These are phyloP conservation scores for Penium margaritaceum DNA, from an alignment of 139 green algal species.

Conservation along the genomic window DNA sequence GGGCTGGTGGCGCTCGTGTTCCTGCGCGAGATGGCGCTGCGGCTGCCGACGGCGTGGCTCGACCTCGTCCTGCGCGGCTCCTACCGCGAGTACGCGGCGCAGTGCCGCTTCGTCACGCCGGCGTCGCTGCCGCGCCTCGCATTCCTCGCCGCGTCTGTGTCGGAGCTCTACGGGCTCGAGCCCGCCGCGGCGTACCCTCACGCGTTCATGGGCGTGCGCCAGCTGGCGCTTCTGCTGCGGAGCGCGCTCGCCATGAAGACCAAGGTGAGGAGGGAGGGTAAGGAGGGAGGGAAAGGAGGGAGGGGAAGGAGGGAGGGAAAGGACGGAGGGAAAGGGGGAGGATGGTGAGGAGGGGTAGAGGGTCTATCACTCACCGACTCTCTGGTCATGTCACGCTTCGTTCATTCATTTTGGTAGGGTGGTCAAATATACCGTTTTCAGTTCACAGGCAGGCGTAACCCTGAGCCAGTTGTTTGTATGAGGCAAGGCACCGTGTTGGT, in stretches of 20 bases:
- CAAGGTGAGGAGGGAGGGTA: slow-evolving; percentile 38
- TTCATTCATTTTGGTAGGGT: too few relatives aligned
- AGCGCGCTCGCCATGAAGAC: slow-evolving; percentile 71
- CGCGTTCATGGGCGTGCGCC: slow-evolving; percentile 61
- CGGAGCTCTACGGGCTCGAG: slow-evolving; percentile 61
- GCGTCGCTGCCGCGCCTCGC: slow-evolving; percentile 62
- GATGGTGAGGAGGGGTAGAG: too few relatives aligned
- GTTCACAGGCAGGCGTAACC: too few relatives aligned
- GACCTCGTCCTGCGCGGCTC: slow-evolving; percentile 55
- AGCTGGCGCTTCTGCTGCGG: slow-evolving; percentile 78
- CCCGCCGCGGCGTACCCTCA: slow-evolving; percentile 37
- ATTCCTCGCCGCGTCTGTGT: slow-evolving; percentile 78
- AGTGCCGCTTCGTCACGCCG: slow-evolving; percentile 80
- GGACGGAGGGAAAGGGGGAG: background rate
- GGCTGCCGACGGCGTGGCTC: slow-evolving; percentile 48
- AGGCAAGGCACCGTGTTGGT: too few relatives aligned
- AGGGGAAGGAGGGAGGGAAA: background rate
- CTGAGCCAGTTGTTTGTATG: too few relatives aligned
- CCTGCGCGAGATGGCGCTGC: slow-evolving; percentile 67
- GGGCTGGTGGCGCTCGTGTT: slow-evolving; percentile 75
- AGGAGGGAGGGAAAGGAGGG: background rate
- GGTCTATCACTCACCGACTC: too few relatives aligned
- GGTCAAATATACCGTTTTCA: too few relatives aligned
- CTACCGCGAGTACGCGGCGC: slow-evolving; percentile 68
- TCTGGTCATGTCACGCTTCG: too few relatives aligned